These are phyloP conservation scores for Conoideocrella luteorostrata DNA, from an alignment of 2,329 filamentous ascomycete genomes.

Conservation along the genomic window DNA sequence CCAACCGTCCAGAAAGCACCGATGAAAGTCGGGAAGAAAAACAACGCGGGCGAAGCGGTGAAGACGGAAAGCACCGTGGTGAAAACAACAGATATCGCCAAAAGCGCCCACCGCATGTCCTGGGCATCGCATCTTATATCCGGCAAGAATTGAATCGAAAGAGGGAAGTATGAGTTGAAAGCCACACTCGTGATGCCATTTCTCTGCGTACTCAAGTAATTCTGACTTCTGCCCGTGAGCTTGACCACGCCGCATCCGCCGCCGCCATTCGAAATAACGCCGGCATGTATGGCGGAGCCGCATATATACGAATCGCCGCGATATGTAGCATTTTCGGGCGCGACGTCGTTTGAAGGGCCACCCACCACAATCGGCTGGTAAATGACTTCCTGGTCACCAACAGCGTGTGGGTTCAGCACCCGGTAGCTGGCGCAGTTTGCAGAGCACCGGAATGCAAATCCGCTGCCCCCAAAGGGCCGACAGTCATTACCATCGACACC, in stretches of 20 bases:
- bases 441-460: slow-evolving; percentile 69
- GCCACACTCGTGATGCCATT: slow-evolving; percentile 69
- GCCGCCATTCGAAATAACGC: slow-evolving; percentile 61
- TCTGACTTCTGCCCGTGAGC: slow-evolving; percentile 60
- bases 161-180: slow-evolving; percentile 87
- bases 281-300: slow-evolving; percentile 76
- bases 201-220: slow-evolving; percentile 57
- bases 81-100: slow-evolving; percentile 76
- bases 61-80: slow-evolving; percentile 74
- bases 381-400: slow-evolving; percentile 61
- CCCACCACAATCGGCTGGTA: slow-evolving; percentile 63
- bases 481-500: slow-evolving; percentile 69
- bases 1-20: slow-evolving; percentile 86
- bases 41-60: slow-evolving; percentile 68
- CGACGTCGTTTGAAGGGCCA: slow-evolving; percentile 44
- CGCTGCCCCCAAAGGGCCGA: slow-evolving; percentile 64
- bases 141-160: slow-evolving; percentile 70
- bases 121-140: slow-evolving; percentile 60
- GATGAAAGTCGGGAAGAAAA: slow-evolving; percentile 79
- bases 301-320: slow-evolving; percentile 88
- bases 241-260: slow-evolving; percentile 80
- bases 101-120: slow-evolving; percentile 77
- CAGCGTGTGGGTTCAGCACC: slow-evolving; percentile 66
- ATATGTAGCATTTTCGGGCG: slow-evolving; percentile 53
- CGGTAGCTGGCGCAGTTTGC: slow-evolving; percentile 62